Percentiles rank a stretch among this genome's conserved stretches.
phyloP scores from a whole-genome alignment of 768 basidiomycete species.

The Mycena amicta region DNA sequence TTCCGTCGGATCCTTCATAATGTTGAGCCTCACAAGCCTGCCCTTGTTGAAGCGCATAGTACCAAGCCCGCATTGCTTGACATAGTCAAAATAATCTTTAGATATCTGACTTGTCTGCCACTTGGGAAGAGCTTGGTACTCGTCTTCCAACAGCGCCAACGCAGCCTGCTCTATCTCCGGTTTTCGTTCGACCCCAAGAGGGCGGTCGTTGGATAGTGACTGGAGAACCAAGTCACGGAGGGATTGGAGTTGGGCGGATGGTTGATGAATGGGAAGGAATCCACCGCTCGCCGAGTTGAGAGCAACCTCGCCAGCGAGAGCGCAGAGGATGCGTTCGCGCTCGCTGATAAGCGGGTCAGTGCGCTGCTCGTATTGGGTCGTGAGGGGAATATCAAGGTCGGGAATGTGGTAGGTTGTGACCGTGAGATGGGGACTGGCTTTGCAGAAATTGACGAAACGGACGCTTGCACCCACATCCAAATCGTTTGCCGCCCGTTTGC shows the following conservation, averaged over 20 bases:
- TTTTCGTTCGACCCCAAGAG: neutral
- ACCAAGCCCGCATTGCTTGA: neutral
- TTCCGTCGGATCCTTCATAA: neutral
- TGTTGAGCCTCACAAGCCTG: neutral
- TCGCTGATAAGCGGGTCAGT: neutral
- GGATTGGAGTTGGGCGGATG: neutral
- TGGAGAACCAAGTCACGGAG: neutral
- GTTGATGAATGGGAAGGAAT: neutral
- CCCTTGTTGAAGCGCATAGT: neutral
- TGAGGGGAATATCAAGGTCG: neutral
- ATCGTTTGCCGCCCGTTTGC: neutral
- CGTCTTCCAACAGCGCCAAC: neutral
- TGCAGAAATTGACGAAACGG: slow-evolving; percentile 1
- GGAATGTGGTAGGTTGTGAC: neutral
- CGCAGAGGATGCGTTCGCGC: neutral
- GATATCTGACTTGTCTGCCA: neutral
- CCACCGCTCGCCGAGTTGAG: slow-evolving; percentile 4
- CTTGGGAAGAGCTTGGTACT: neutral
- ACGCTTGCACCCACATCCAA: neutral
- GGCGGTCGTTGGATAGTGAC: neutral
- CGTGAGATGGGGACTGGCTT: neutral
- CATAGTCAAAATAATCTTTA: neutral
- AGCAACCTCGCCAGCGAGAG: neutral
- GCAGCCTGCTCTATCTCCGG: neutral
- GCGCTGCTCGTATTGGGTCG: neutral